Evolutionary conservation across 1,139 yeast species (phyloP).

Genomic region (Diutina mesorugosa): DNA sequence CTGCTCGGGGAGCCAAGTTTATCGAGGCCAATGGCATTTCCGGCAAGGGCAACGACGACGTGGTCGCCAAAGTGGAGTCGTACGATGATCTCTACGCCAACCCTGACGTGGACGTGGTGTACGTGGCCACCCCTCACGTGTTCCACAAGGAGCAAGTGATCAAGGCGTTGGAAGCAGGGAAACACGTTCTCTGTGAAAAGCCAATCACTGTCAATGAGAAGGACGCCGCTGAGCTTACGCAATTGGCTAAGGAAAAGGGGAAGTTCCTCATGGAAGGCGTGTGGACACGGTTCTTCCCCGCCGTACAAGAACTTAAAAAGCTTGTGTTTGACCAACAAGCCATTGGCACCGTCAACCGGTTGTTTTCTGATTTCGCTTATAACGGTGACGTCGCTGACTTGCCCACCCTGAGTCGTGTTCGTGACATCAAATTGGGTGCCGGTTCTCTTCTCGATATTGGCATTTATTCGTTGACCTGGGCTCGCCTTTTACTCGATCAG

Average conservation of each 20-base stretch:
- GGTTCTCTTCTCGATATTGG: conserved; percentile 54
- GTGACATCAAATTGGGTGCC: conserved; percentile 39
- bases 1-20: conserved; percentile 16
- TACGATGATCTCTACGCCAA: conserved; percentile 28
- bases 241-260: conserved; percentile 30
- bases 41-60: conserved; percentile 10
- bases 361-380: conserved; percentile 9
- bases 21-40: conserved; percentile 7
- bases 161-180: conserved; percentile 35
- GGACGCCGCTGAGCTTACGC: conserved; percentile 32
- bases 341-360: conserved; percentile 33
- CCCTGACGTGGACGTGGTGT: conserved; percentile 35
- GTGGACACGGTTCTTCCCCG: conserved; percentile 55
- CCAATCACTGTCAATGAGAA: conserved; percentile 41
- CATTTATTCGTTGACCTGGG: conserved; percentile 40
- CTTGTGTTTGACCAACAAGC: conserved; percentile 29
- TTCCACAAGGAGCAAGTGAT: conserved; percentile 38
- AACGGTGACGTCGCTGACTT: conserved; percentile 4
- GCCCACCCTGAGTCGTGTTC: conserved; percentile 20
- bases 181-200: conserved; percentile 50
- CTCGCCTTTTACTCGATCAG: conserved; percentile 25
- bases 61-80: conserved; percentile 11
- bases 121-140: conserved; percentile 49
- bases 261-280: conserved; percentile 51
- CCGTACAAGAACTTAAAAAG: conserved; percentile 23